A percentile compares a stretch with the other conserved stretches of the same genome.
These are phyloP conservation scores for Pythium guiyangense DNA, from an alignment of 352 stramenopile species.

Conservation along the genomic window DNA sequence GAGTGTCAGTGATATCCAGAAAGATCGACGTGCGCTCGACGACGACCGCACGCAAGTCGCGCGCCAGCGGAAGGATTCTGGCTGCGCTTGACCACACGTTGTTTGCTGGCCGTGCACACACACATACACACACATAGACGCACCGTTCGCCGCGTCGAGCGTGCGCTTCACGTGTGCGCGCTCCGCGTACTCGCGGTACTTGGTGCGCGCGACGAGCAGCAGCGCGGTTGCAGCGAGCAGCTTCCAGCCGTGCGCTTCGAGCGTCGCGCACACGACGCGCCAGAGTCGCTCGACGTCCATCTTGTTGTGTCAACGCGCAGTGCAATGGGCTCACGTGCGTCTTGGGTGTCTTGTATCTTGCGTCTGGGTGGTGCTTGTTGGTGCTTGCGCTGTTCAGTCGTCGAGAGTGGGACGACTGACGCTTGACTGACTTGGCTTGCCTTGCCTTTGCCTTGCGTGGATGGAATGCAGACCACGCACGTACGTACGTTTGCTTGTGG, in stretches of 20 bases:
- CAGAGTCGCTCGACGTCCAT: constrained; percentile 18
- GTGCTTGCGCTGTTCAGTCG: not conserved
- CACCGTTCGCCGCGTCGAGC: constrained; percentile 51
- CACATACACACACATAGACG: constrained; percentile 15
- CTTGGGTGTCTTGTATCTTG: not conserved
- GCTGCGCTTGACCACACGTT: constrained; percentile 4
- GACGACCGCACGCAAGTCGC: constrained; percentile 3
- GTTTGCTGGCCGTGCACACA: constrained; percentile 7
- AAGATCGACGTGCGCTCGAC: no score
- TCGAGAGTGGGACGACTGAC: constrained; percentile 6
- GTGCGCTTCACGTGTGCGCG: constrained; percentile 24
- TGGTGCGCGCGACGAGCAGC: constrained; percentile 19
- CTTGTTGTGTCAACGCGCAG: not conserved
- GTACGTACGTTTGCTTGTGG: no score
- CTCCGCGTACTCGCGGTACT: constrained; percentile 25
- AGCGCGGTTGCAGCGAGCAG: constrained; percentile 29
- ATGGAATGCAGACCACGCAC: no score
- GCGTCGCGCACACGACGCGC: constrained; percentile 16
- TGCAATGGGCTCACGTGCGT: no score
- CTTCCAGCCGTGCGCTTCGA: constrained; percentile 57
- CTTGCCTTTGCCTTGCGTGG: no score
- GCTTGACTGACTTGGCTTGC: no score
- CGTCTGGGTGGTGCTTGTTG: not conserved
- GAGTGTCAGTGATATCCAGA: no score
- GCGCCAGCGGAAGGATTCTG: no score